These are phyloP conservation scores for Beauveria rudraprayagi DNA, from an alignment of 2,329 filamentous ascomycete genomes.

Conservation along the genomic window DNA sequence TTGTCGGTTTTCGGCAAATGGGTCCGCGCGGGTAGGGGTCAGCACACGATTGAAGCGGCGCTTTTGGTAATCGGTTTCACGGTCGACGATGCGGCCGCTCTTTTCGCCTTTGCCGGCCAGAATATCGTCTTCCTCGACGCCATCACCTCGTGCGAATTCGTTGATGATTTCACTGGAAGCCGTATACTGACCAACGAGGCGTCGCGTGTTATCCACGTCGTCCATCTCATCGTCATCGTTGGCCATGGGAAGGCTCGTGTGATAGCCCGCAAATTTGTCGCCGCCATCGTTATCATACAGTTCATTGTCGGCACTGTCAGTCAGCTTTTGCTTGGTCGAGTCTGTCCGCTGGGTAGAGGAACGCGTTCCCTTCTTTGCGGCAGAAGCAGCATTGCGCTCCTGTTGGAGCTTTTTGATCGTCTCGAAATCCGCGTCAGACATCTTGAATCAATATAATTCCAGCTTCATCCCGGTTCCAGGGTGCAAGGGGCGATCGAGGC, in stretches of 20 bases:
- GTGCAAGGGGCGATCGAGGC: conserved; percentile 26
- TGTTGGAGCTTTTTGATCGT: conserved; percentile 80
- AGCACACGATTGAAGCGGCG: conserved; percentile 82
- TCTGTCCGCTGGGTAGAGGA: conserved; percentile 72
- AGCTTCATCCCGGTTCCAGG: conserved; percentile 36
- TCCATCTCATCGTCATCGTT: conserved; percentile 74
- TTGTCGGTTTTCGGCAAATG: conserved; percentile 70
- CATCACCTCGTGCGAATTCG: conserved; percentile 78
- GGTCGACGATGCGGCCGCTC: conserved; percentile 81
- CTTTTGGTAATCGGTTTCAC: conserved; percentile 97
- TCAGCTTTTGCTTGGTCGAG: conserved; percentile 86
- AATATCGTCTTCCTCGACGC: conserved; percentile 87
- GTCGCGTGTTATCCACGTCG: conserved; percentile 63
- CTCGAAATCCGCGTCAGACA: conserved; percentile 79
- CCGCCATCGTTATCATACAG: conserved; percentile 72
- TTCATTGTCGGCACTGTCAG: conserved; percentile 77
- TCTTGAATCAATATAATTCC: conserved; percentile 33
- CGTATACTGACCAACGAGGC: conserved; percentile 91
- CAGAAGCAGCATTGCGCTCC: conserved; percentile 78
- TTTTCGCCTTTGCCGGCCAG: conserved; percentile 76
- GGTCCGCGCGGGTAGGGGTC: conserved; percentile 77
- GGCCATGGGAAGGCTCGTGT: conserved; percentile 74
- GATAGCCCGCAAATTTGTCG: conserved; percentile 84
- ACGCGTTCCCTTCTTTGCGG: conserved; percentile 73
- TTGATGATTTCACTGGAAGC: conserved; percentile 87